These are phyloP conservation scores for Secale cereale DNA, from an alignment of 176 grass and related monocot genomes.

Conservation along the genomic window DNA sequence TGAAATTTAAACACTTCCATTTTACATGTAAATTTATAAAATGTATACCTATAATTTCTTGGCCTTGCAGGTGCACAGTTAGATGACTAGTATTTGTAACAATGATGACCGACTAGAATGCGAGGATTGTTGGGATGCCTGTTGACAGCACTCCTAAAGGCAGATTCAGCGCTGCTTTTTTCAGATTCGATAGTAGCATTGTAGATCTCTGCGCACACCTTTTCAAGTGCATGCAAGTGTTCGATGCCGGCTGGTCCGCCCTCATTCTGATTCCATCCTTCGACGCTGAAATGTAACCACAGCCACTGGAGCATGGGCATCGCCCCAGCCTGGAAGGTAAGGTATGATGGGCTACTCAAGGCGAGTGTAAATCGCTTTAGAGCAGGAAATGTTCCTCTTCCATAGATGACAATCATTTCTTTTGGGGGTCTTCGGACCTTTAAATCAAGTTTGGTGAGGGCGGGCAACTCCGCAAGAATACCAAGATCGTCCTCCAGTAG, in stretches of 20 bases:
- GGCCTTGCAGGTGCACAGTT: too few species aligned
- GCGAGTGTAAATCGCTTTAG: not conserved
- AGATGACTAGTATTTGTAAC: too few species aligned
- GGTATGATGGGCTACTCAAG: not conserved
- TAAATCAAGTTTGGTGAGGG: not conserved
- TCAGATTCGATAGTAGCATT: too few species aligned
- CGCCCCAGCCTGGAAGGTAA: not conserved
- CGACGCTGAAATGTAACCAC: not conserved
- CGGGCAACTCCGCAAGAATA: not conserved
- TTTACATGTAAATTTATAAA: too few species aligned
- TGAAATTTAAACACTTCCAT: too few species aligned
- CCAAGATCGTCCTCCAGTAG: not conserved
- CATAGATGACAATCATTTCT: not conserved
- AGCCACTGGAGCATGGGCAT: not conserved
- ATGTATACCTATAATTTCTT: too few species aligned
- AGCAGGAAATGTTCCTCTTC: not conserved
- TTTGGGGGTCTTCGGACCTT: not conserved
- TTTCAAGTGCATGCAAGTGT: not conserved
- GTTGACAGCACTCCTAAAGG: not conserved
- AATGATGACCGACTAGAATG: not conserved
- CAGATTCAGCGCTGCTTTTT: not conserved
- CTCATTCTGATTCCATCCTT: not conserved
- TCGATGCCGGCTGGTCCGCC: not conserved
- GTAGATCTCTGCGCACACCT: not conserved
- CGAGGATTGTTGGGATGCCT: not conserved